Evolutionary conservation across 768 basidiomycete genomes (phyloP), one percentile per base, ranked within the genome.

Genomic region (Russula brevipes): DNA sequence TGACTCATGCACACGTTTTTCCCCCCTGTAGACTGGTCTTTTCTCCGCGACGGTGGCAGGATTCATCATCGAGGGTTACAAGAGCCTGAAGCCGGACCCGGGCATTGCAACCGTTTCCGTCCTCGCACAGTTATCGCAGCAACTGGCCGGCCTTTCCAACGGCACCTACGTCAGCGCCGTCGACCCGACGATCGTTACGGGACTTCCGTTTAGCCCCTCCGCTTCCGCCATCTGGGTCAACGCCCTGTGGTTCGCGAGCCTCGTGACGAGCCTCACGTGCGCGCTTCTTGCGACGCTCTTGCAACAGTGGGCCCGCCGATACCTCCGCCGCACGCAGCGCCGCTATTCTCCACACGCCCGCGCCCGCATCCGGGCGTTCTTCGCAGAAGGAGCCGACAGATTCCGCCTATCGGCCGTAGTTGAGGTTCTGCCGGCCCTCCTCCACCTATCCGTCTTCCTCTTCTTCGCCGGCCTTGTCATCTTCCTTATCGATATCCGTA

Each of bases 11-110:
- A 55, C 17, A 8, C 14, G 16, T 16, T 9, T 7, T 10, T 17
- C 7, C 38, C n/a, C n/a, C n/a, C n/a, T n/a, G 7, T 39, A 56
- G 59, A 54, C 56, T n/a, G 64, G 64, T 49, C 50, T 60, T 19
- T 65, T 65, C 44, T 61, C 64, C 8, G 55, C 59, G 2, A 44
- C 44, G 31, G 59, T 60, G 16, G 46, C 64, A 10, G 59, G 49
- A 14, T 65, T 60, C 54, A 54, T 56, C 46, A 41, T 60, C 35
- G 57, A 59, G 16, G 47, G 54, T 41, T 64, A 60, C 47, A 60
- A 60, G 49, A 38, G 5, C 33, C 49, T 53, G 35, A 39, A 16
- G 31, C 53, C 49, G 12, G 59, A 56, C 24, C n/a, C 31, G 41
- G 42, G 47, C 4, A 41, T 30, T 30, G 33, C 46, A 9, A 51